Evolutionary conservation across 176 grass and related monocot genomes (phyloP).

Genomic region (Stipa capillata): DNA sequence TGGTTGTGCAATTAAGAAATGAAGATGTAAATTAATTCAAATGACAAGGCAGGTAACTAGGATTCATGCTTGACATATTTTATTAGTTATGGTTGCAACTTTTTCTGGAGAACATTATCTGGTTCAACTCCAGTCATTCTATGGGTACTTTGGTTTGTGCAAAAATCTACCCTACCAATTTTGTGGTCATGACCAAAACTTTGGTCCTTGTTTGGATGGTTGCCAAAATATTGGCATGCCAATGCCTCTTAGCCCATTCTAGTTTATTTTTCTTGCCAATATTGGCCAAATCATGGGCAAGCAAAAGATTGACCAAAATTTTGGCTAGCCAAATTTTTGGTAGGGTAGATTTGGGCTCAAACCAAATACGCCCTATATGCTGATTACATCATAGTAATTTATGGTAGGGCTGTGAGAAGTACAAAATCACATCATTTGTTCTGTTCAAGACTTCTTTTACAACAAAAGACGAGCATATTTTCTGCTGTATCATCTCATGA

Average conservation of each 20-base stretch:
- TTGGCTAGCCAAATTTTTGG: too few species aligned
- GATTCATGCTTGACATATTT: not conserved
- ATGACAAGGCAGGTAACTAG: not conserved
- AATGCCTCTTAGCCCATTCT: too few species aligned
- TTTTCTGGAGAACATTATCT: not conserved
- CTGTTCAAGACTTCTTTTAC: not conserved
- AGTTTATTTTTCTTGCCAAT: too few species aligned
- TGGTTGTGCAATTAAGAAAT: not conserved
- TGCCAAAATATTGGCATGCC: too few species aligned
- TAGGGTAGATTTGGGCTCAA: too few species aligned
- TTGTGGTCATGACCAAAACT: too few species aligned
- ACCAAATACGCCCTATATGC: not conserved
- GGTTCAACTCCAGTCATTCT: not conserved
- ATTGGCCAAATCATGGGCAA: too few species aligned
- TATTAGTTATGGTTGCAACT: not conserved
- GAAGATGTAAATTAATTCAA: not conserved
- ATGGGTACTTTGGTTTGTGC: too few species aligned
- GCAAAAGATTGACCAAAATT: too few species aligned
- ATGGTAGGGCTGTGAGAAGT: not conserved
- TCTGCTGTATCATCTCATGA: not conserved
- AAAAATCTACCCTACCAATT: too few species aligned
- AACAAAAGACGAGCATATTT: not conserved
- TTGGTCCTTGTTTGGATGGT: too few species aligned
- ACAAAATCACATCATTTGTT: not conserved
- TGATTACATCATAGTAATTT: not conserved